phyloP scores from a whole-genome alignment of 805 yeast genomes.

The Candida xiaguanensis region DNA sequence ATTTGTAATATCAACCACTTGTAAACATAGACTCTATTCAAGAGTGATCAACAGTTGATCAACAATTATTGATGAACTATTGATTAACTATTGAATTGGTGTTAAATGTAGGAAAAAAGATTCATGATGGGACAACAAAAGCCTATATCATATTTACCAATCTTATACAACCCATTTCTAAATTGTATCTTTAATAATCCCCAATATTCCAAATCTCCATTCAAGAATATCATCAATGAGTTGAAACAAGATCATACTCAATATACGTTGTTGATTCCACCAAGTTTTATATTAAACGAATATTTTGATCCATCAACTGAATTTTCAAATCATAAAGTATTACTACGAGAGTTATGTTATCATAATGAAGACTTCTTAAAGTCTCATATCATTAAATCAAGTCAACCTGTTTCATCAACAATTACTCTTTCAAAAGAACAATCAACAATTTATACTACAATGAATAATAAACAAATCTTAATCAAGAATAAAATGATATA shows the following conservation, averaged over 20 bases:
- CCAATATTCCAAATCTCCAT: constrained; percentile 34
- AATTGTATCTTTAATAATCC: constrained; percentile 68
- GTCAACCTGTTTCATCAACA: constrained; percentile 20
- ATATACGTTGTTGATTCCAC: constrained; percentile 65
- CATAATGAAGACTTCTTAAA: constrained; percentile 53
- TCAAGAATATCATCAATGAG: constrained; percentile 43
- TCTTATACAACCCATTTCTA: constrained; percentile 58
- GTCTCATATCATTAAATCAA: constrained; percentile 53
- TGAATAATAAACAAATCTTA: constrained; percentile 53
- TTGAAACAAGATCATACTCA: constrained; percentile 44
- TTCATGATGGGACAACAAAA: constrained; percentile 4
- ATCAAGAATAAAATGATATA: constrained; percentile 52
- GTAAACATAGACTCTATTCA: too few relatives aligned
- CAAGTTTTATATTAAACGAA: constrained; percentile 41
- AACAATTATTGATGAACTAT: too few relatives aligned
- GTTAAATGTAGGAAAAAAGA: not conserved
- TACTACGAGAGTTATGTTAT: constrained; percentile 52
- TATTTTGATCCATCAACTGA: constrained; percentile 25
- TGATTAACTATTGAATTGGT: too few relatives aligned
- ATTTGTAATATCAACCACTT: too few relatives aligned
- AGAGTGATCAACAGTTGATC: too few relatives aligned
- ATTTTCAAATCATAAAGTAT: constrained; percentile 18
- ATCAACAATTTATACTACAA: constrained; percentile 47
- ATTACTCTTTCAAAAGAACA: constrained; percentile 26
- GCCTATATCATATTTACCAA: constrained; percentile 42